Evolutionary conservation across 2,329 filamentous ascomycete genomes (phyloP).

Genomic region (Phyllosticta paracitricarpa): DNA sequence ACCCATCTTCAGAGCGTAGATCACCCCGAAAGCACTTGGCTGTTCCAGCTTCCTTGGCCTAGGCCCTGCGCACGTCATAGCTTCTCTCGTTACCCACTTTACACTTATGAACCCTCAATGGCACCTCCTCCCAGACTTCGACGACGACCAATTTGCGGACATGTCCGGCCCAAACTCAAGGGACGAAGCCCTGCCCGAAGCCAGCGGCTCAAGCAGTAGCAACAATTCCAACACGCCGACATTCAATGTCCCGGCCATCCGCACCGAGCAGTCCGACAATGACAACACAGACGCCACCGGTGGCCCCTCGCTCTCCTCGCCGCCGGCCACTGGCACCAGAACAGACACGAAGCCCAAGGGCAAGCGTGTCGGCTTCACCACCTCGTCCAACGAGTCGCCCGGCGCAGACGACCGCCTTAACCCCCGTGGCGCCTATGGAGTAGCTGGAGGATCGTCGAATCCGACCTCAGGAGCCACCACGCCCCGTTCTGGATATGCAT

Average conservation of each 20-base stretch:
- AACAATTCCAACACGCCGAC: not conserved
- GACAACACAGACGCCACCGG: slow-evolving; percentile 2
- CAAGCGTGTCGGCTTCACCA: slow-evolving; percentile 10
- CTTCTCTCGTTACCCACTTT: slow-evolving; percentile 6
- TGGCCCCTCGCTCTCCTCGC: not conserved
- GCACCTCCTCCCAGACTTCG: slow-evolving; percentile 5
- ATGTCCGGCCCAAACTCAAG: slow-evolving; percentile 3
- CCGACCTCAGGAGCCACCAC: slow-evolving; percentile 9
- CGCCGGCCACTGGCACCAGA: not conserved
- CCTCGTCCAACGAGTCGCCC: slow-evolving; percentile 5
- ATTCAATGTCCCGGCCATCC: not conserved
- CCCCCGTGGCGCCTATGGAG: slow-evolving; percentile 1
- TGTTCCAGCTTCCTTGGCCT: not conserved
- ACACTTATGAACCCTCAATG: slow-evolving; percentile 11
- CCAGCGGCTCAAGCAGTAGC: not conserved
- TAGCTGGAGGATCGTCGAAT: not conserved
- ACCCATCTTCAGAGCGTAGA: slow-evolving; percentile 8
- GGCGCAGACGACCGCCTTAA: not conserved
- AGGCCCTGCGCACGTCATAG: slow-evolving; percentile 7
- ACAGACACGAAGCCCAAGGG: not conserved
- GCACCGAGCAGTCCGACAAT: slow-evolving; percentile 1
- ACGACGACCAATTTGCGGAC: slow-evolving; percentile 10
- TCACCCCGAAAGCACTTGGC: not conserved
- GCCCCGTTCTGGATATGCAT: slow-evolving; percentile 1
- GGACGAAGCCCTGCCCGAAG: slow-evolving; percentile 2